Base-by-base conservation (phyloP, 2,329 filamentous ascomycete species). In the Arthrobotrys iridis region DNA sequence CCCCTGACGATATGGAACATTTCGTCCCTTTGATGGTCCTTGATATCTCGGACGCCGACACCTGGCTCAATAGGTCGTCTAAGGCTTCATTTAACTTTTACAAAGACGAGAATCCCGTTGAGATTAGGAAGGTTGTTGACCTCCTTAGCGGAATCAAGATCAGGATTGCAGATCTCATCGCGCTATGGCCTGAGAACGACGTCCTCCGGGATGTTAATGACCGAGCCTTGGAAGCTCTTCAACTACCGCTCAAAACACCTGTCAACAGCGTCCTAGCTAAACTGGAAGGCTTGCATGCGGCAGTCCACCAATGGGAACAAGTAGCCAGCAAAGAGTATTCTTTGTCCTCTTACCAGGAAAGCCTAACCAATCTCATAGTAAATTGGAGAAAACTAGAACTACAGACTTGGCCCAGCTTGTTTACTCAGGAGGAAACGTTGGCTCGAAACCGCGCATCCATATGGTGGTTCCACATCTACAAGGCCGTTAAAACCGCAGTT, bases 381-480 rank as follows among this genome's bases (percentile, higher is more conserved):
- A 88, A 87, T 80, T 99, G 96, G 96, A 88, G 95, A 76, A 90
- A 93, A 72, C 85, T 99, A 30, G 95, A 99, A 80, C 85, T 99
- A 24, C 91, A 91, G 0, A 97, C 94, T 0, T 99, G 95, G 95
- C 89, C 91, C 35, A 91, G 90, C 43, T 83, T 99, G 2, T 90
- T 99, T 74, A 92, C 97, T 78, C 88, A 91, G 81, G 95, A 99
- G 82, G 86, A 89, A 37, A 86, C 88, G 62, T 93, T 91, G 79
- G 93, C 90, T 79, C 85, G 89, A 20, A 87, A 92, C 55, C 90
- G 93, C 80, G 93, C 94, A 1, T 90, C 89, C 79, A 90, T 91
- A 13, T 99, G 95, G 95, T 99, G 93, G 90, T 99, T 97, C 79
- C 87, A 98, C 73, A 93, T 94, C 0, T 99, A 97, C 80, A 93